phyloP scores from a whole-genome alignment of 1,284 basidiomycete species.

The Rhodotorula sp. region DNA sequence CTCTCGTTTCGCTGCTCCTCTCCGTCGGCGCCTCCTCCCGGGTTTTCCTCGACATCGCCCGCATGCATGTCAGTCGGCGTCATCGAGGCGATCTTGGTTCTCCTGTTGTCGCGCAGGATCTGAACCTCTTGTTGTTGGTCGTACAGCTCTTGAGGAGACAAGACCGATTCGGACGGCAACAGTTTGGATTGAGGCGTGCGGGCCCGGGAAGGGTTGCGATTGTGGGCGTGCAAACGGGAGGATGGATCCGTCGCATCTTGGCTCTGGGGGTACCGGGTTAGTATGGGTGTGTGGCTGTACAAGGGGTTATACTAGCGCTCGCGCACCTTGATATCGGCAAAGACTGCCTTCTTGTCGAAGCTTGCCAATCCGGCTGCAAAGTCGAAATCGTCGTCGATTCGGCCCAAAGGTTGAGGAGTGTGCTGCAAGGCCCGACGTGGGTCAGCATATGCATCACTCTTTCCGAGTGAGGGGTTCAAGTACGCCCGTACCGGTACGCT shows the following conservation, averaged over 20 bases:
- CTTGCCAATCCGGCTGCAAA: slow-evolving; percentile 30
- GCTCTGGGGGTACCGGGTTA: slow-evolving; percentile 7
- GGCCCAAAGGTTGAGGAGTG: neutral
- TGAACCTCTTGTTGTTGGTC: slow-evolving; percentile 17
- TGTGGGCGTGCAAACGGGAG: slow-evolving; percentile 42
- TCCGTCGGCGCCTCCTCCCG: neutral
- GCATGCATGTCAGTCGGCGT: slow-evolving; percentile 10
- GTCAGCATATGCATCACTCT: neutral
- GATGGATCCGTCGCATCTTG: slow-evolving; percentile 41
- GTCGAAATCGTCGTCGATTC: slow-evolving; percentile 41
- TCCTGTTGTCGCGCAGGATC: slow-evolving; percentile 1
- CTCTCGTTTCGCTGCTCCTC: neutral
- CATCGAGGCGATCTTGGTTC: slow-evolving; percentile 9
- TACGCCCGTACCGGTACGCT: neutral
- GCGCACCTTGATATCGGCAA: slow-evolving; percentile 35
- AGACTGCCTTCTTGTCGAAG: slow-evolving; percentile 43
- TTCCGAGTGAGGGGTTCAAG: neutral
- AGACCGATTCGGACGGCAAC: slow-evolving; percentile 26
- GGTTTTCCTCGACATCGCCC: slow-evolving; percentile 8
- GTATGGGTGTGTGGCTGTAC: too few species aligned
- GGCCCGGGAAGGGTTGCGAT: slow-evolving; percentile 27
- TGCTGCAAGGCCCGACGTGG: neutral
- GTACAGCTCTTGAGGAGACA: slow-evolving; percentile 29
- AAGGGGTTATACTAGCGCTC: neutral
- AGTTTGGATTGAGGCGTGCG: slow-evolving; percentile 29